Conservation (phyloP, 2,329 filamentous ascomycete species). For the Alternaria solani region DNA sequence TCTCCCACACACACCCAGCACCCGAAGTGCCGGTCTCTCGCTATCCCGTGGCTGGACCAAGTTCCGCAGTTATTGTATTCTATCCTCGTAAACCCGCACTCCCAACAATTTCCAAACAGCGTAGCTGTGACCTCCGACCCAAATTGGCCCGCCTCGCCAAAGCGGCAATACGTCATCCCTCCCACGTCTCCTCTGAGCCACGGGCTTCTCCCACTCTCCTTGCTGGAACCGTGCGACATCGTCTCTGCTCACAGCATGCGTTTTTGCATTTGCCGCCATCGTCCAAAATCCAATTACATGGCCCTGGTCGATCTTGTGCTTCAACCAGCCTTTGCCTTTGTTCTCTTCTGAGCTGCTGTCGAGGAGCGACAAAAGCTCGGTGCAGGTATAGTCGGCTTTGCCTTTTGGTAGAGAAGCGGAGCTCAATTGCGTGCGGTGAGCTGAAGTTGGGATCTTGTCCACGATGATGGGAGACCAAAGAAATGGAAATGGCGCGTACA, state of each 20-base stretch:
- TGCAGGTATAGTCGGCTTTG: conserved; percentile 28
- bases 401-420: conserved; percentile 11
- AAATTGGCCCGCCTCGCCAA: conserved; percentile 35
- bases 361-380: conserved; percentile 24
- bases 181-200: conserved; percentile 21
- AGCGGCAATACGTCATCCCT: conserved; percentile 29
- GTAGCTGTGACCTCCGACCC: conserved; percentile 31
- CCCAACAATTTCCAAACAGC: conserved; percentile 28
- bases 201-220: conserved; percentile 31
- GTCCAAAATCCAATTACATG: conserved; percentile 34
- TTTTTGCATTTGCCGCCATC: conserved; percentile 28
- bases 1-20: not conserved
- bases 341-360: not conserved
- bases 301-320: conserved; percentile 30
- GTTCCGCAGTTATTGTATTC: conserved; percentile 7
- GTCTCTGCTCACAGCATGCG: conserved; percentile 28
- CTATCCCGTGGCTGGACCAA: not conserved
- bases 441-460: conserved; percentile 23
- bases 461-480: conserved; percentile 27
- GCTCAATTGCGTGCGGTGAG: conserved; percentile 28
- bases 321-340: conserved; percentile 18
- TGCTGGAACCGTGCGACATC: conserved; percentile 33
- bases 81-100: conserved; percentile 29
- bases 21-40: not conserved
- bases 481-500: conserved; percentile 30